A percentile compares a stretch with the other conserved stretches of the same genome.
Conservation (phyloP, 192 early-diverging fungal species). For the Rhizophagus prolifer region DNA sequence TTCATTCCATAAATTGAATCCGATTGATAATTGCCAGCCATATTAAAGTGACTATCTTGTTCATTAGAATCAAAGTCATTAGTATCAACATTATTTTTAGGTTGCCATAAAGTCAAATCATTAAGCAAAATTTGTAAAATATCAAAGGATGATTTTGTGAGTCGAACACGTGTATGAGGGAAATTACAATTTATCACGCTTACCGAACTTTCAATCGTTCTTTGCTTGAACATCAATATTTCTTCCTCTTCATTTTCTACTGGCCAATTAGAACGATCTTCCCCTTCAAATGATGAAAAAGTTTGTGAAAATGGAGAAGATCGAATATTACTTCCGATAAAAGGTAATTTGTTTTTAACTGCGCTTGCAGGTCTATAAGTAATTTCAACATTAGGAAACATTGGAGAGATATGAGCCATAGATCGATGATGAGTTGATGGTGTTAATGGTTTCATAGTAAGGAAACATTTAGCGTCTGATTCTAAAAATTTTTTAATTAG, state of each 20-base stretch:
- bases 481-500: conserved; percentile 29
- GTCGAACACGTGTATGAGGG: conserved; percentile 34
- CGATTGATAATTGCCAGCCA: neutral
- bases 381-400: conserved; percentile 46
- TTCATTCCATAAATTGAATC: conserved; percentile 6
- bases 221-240: conserved; percentile 53
- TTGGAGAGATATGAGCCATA: conserved; percentile 22
- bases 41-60: neutral
- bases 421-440: conserved; percentile 20
- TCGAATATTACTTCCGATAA: conserved; percentile 34
- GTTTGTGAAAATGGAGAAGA: conserved; percentile 43
- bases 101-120: conserved; percentile 47
- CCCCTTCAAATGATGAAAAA: conserved; percentile 40
- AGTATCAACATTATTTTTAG: conserved; percentile 14
- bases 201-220: conserved; percentile 61
- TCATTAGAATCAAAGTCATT: neutral
- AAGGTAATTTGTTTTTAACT: conserved; percentile 26
- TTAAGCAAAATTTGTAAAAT: conserved; percentile 44
- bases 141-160: conserved; percentile 41
- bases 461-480: conserved; percentile 32
- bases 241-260: conserved; percentile 59
- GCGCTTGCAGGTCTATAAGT: conserved; percentile 33
- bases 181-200: conserved; percentile 46
- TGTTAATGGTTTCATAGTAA: conserved; percentile 30
- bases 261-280: conserved; percentile 49